phyloP scores from a whole-genome alignment of 2,329 filamentous ascomycete species.

The Trichoderma hamatum region DNA sequence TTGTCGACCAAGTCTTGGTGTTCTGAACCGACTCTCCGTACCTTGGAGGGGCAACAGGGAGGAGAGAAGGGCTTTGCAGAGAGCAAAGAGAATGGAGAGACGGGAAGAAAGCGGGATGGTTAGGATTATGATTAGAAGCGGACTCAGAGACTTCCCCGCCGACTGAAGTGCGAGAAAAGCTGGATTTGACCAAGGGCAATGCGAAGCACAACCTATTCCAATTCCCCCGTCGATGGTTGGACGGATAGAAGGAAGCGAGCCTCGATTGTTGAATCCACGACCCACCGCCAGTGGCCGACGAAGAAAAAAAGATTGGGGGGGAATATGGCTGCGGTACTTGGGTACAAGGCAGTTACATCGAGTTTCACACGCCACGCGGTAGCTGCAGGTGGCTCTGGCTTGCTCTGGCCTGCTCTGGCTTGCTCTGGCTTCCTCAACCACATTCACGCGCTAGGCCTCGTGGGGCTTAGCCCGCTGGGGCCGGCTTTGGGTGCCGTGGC shows the following conservation, averaged over 20 bases:
- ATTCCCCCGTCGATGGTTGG: conserved; percentile 28
- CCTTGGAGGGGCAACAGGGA: conserved; percentile 31
- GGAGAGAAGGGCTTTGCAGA: conserved; percentile 8
- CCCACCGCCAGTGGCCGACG: conserved; percentile 40
- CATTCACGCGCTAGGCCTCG: conserved; percentile 30
- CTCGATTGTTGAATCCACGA: conserved; percentile 43
- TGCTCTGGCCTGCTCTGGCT: conserved; percentile 31
- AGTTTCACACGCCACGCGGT: conserved; percentile 14
- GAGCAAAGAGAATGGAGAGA: background rate
- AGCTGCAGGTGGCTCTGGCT: conserved; percentile 27
- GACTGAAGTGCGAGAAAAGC: conserved; percentile 2
- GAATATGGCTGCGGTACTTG: conserved; percentile 27
- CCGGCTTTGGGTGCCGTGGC: conserved; percentile 24
- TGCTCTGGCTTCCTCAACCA: conserved; percentile 34
- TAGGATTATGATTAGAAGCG: conserved; percentile 28
- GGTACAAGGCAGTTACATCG: conserved; percentile 20
- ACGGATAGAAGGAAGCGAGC: conserved; percentile 31
- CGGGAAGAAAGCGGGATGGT: conserved; percentile 25
- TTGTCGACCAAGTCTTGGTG: conserved; percentile 16
- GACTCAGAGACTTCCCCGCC: conserved; percentile 33
- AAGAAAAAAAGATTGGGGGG: conserved; percentile 42
- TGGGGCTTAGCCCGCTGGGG: conserved; percentile 22
- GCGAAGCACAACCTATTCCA: conserved; percentile 8
- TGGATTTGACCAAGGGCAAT: background rate
- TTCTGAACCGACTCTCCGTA: conserved; percentile 29